Evolutionary conservation across 73 alveolate species (phyloP), one percentile per base, ranked within the genome.

Genomic region (Paramecium tetraurelia): DNA sequence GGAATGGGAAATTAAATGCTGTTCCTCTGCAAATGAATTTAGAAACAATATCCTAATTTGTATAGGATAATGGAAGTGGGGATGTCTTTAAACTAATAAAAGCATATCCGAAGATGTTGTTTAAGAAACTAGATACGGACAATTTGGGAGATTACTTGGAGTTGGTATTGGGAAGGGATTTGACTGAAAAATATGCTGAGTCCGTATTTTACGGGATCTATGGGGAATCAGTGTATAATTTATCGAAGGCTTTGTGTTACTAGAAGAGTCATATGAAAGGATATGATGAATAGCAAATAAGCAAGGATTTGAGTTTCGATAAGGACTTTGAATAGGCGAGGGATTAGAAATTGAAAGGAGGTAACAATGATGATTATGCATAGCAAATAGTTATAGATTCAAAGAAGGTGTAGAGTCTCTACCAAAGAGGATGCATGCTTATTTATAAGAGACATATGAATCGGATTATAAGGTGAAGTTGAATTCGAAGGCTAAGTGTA

Each of bases 381-480:
- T 38, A 44, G 90, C 70, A 43, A 44, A 41, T 41, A 80, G 90
- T 48, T 80, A 24, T 14, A 80, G 90, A 48, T 80, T 80, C 36
- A 35, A 20, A 21, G 6, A 80, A 12, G 90, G 90, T 11, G 46
- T 80, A 24, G 76, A 80, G 12, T 40, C 46, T 38, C 31, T 80
- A 18, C 76, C 90, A 10, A 44, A 22, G 16, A 44, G 48, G 8
- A 11, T 80, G 9, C 46, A 80, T 48, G 18, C 0, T 2, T 80
- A 80, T 80, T 48, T 80, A 22, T 4, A 75, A 3, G 87, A 35
- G 68, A 80, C 31, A 2, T 80, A 48, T 41, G 0, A 16, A 7
- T 1, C 2, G 22, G 70, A 80, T 0, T 44, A 80, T 43, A 18
- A 44, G 46, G 35, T 72, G n/a, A 12, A 16, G 7, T 72, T 72